Conservation (phyloP, 2,329 filamentous ascomycete genomes). For the Waltergamsia citrina region DNA sequence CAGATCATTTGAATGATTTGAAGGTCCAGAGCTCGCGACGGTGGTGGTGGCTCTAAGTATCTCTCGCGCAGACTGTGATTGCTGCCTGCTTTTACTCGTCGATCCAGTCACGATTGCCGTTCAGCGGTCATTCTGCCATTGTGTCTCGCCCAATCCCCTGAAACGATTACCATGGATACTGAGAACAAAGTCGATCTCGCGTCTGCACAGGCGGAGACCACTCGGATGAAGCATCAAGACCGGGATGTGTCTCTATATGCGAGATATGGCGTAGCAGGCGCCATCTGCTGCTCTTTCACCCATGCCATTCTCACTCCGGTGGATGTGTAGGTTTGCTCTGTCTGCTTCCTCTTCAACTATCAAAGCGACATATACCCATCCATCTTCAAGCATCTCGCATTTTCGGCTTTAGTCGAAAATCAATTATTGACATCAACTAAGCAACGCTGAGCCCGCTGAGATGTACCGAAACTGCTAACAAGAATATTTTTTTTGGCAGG, state of each 20-base stretch:
- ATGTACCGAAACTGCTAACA: too few relatives aligned
- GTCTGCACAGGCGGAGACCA: neutral
- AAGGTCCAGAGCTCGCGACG: constrained; percentile 6
- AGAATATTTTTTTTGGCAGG: too few relatives aligned
- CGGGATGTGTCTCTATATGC: constrained; percentile 47
- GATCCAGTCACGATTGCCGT: too few relatives aligned
- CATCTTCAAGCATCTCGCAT: neutral
- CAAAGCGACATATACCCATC: constrained; percentile 2
- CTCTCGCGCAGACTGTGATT: too few relatives aligned
- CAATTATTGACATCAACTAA: too few relatives aligned
- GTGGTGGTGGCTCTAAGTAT: constrained; percentile 11
- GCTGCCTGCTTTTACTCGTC: too few relatives aligned
- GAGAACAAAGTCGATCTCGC: neutral
- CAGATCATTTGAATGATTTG: constrained; percentile 7
- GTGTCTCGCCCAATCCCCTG: too few relatives aligned
- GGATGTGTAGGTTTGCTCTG: constrained; percentile 66
- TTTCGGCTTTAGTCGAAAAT: too few relatives aligned
- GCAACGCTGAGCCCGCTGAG: too few relatives aligned
- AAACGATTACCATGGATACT: too few relatives aligned
- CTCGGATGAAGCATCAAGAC: neutral
- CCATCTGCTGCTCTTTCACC: constrained; percentile 87
- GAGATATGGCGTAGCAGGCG: constrained; percentile 85
- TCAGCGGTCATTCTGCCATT: too few relatives aligned
- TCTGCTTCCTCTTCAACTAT: neutral
- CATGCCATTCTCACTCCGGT: constrained; percentile 87